phyloP scores from a whole-genome alignment of 441 rosid genomes.

The Gossypium davidsonii region DNA sequence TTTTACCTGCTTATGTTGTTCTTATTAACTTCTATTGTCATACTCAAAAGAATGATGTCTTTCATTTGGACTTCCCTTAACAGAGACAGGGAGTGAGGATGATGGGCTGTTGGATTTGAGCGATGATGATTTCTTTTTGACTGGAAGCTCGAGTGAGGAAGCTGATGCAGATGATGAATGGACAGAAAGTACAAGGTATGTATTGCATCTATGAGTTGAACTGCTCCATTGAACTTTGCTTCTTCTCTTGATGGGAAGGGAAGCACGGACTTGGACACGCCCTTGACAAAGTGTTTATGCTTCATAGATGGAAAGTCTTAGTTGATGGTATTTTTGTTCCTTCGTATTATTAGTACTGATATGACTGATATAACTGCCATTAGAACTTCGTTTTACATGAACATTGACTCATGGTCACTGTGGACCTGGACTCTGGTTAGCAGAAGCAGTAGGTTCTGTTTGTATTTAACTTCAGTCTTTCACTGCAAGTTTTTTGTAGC shows the following conservation, averaged over 20 bases:
- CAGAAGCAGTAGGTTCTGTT: neutral
- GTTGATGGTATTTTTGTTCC: neutral
- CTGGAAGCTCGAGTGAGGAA: constrained; percentile 88
- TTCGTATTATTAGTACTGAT: neutral
- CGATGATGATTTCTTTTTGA: constrained; percentile 71
- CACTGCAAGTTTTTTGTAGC: neutral
- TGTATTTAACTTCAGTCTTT: neutral
- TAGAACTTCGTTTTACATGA: neutral
- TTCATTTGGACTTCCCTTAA: constrained; percentile 4
- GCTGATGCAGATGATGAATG: constrained; percentile 95
- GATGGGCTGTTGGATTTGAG: constrained; percentile 24
- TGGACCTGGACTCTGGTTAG: neutral
- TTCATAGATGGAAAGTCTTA: too few relatives aligned
- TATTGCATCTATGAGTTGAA: neutral
- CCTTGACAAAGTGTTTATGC: too few relatives aligned
- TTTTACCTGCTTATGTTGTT: constrained; percentile 10
- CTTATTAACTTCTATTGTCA: neutral
- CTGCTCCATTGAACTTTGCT: neutral
- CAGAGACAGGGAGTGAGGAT: constrained; percentile 96
- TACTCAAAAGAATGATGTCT: neutral
- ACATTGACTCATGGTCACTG: neutral
- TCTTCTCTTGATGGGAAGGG: neutral
- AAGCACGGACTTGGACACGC: too few relatives aligned
- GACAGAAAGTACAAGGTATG: constrained; percentile 85
- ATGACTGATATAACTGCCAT: neutral